These are phyloP conservation scores for Boletus tomentosulus DNA, from an alignment of 768 basidiomycete genomes.

Conservation along the genomic window DNA sequence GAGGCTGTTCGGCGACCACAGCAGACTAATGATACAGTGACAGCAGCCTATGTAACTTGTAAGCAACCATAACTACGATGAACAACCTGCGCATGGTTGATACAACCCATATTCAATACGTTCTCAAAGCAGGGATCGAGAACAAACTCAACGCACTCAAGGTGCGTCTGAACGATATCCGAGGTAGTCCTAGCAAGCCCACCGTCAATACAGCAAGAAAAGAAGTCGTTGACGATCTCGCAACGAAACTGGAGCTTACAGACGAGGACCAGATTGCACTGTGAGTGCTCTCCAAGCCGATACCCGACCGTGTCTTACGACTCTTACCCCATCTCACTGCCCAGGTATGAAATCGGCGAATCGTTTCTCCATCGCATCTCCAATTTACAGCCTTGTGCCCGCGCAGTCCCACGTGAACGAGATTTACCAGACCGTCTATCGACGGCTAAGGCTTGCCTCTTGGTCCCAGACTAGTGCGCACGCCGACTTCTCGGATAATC, in stretches of 20 bases:
- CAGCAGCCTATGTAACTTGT: too few relatives aligned
- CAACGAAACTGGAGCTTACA: constrained; percentile 81
- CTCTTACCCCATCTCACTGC: constrained; percentile 53
- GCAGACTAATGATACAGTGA: too few relatives aligned
- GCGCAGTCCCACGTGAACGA: too few relatives aligned
- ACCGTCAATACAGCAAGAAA: constrained; percentile 65
- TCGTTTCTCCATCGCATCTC: constrained; percentile 83
- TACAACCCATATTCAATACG: constrained; percentile 51
- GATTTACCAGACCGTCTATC: too few relatives aligned
- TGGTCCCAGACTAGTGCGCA: too few relatives aligned
- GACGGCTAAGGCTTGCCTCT: too few relatives aligned
- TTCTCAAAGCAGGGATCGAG: constrained; percentile 80
- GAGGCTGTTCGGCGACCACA: background rate
- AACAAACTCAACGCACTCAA: constrained; percentile 70
- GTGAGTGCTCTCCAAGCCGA: constrained; percentile 39
- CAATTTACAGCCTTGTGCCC: too few relatives aligned
- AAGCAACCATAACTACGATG: constrained; percentile 16
- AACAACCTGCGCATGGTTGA: constrained; percentile 57
- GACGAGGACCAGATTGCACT: constrained; percentile 80
- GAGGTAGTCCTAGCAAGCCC: background rate
- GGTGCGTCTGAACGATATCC: constrained; percentile 38
- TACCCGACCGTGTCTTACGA: constrained; percentile 41
- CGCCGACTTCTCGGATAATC: too few relatives aligned
- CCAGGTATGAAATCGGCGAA: constrained; percentile 86
- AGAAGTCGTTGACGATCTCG: constrained; percentile 90